Conservation (phyloP, 306 rosid species). For the Quercus glauca region DNA sequence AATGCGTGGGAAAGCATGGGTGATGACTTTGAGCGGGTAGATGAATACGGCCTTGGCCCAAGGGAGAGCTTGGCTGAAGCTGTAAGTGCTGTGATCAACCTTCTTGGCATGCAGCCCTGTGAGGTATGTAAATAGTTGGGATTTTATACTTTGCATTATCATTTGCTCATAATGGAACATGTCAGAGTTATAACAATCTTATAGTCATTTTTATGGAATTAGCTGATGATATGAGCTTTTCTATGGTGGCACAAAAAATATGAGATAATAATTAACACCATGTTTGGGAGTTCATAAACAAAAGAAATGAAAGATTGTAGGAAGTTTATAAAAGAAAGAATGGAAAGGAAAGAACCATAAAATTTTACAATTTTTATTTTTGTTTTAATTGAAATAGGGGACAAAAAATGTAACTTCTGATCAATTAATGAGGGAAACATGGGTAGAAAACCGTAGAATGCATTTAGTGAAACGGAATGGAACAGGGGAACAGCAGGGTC, state of each 20-base stretch:
- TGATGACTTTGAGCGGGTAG: constrained; percentile 70
- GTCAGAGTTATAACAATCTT: background rate
- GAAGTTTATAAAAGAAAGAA: no score
- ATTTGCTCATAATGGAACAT: constrained; percentile 1
- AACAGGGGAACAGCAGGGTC: no score
- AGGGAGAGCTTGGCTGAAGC: constrained; percentile 91
- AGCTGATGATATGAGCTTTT: background rate
- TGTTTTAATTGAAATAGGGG: no score
- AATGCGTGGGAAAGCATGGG: constrained; percentile 93
- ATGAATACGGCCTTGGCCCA: constrained; percentile 93
- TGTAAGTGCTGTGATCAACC: constrained; percentile 73
- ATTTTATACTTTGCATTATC: constrained; percentile 3
- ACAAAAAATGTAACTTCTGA: no score
- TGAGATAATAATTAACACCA: background rate
- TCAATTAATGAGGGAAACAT: no score
- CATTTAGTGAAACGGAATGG: no score
- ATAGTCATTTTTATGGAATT: background rate
- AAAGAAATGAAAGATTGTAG: no score
- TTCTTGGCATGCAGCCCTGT: constrained; percentile 98
- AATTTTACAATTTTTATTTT: no score
- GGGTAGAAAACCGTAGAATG: no score
- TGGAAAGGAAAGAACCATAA: no score
- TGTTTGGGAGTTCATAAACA: no score
- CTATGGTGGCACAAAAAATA: background rate
- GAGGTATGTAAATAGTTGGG: constrained; percentile 55